Evolutionary conservation across 768 basidiomycete genomes (phyloP).

Genomic region (Phanerochaete carnosa): DNA sequence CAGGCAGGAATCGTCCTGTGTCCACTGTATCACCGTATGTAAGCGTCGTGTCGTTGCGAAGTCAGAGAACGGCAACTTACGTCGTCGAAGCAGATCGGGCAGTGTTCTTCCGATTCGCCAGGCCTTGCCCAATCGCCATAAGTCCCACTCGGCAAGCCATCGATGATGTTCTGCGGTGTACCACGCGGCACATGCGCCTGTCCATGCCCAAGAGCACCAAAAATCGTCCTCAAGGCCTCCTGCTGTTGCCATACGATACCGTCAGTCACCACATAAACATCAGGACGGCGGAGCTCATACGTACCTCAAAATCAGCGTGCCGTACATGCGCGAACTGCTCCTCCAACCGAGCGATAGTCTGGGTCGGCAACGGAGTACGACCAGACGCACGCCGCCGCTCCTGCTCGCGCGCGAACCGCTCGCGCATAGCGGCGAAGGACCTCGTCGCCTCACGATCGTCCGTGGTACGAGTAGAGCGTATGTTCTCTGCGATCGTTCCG

Average conservation of each 20-base stretch:
- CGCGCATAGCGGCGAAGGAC: neutral
- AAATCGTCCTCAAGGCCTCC: neutral
- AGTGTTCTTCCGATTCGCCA: constrained; percentile 63
- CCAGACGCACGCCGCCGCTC: neutral
- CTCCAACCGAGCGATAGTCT: too few species aligned
- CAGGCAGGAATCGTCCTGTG: constrained; percentile 54
- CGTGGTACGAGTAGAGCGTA: too few species aligned
- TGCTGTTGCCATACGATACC: neutral
- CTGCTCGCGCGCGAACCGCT: neutral
- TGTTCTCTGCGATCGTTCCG: too few species aligned
- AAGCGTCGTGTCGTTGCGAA: constrained; percentile 10
- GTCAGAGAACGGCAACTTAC: constrained; percentile 38
- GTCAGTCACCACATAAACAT: neutral
- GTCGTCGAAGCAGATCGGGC: constrained; percentile 85
- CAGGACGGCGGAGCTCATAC: neutral
- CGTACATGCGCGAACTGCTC: neutral
- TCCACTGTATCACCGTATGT: constrained; percentile 50
- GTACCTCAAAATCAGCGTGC: neutral
- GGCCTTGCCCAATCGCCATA: constrained; percentile 68
- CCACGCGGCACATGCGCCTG: constrained; percentile 40
- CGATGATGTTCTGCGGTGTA: constrained; percentile 60
- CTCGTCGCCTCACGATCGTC: neutral
- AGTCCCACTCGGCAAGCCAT: constrained; percentile 52
- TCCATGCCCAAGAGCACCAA: neutral
- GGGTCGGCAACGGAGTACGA: too few species aligned